Conservation (phyloP, 1,139 yeast genomes). For the Blastobotrys persicus region DNA sequence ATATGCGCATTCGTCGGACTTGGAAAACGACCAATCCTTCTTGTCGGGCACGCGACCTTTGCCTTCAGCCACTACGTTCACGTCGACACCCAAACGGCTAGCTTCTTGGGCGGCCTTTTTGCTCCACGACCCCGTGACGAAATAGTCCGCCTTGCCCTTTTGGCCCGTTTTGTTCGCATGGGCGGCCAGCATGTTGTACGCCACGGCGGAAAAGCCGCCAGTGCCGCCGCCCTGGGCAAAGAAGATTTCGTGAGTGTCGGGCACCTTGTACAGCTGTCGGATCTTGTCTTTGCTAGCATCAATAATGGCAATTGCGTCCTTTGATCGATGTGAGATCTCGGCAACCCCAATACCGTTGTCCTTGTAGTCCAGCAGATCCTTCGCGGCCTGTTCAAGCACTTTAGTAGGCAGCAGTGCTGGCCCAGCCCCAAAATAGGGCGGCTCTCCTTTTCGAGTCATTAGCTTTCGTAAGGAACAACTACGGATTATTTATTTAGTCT, state of each 20-base stretch:
- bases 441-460: constrained; percentile 31
- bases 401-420: constrained; percentile 87
- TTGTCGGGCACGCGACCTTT: constrained; percentile 69
- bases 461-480: no score
- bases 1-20: constrained; percentile 64
- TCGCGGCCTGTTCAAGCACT: constrained; percentile 85
- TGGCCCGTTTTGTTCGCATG: constrained; percentile 59
- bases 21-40: constrained; percentile 54
- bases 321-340: constrained; percentile 92
- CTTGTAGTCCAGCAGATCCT: constrained; percentile 69
- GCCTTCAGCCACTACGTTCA: constrained; percentile 66
- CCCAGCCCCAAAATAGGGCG: constrained; percentile 93
- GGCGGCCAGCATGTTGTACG: constrained; percentile 76
- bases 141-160: constrained; percentile 79
- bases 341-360: constrained; percentile 81
- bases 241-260: constrained; percentile 90
- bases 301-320: constrained; percentile 73
- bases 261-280: constrained; percentile 62
- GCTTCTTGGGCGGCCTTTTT: constrained; percentile 87
- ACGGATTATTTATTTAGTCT: no score
- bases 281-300: constrained; percentile 72
- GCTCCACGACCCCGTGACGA: constrained; percentile 93
- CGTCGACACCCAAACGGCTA: constrained; percentile 71
- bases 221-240: constrained; percentile 98
- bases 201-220: constrained; percentile 85